phyloP scores from a whole-genome alignment of 2,329 filamentous ascomycete genomes.

The Cadophora luteo-olivacea region DNA sequence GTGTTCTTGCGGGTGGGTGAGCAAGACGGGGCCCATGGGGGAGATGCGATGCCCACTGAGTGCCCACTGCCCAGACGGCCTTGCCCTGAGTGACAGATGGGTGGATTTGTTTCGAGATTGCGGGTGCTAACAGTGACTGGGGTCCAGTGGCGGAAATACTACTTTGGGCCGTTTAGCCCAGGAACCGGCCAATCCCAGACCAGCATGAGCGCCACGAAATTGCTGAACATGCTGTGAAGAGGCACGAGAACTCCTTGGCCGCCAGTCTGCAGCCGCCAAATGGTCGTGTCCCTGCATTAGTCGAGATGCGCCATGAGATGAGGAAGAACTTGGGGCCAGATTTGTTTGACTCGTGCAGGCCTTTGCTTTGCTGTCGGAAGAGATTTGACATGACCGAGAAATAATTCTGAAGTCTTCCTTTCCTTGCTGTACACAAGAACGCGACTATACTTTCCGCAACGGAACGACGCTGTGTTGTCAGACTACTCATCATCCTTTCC shows the following conservation, averaged over 20 bases:
- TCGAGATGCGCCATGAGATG: constrained; percentile 3
- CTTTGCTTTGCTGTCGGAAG: not conserved
- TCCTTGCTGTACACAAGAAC: not conserved
- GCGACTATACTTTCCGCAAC: not conserved
- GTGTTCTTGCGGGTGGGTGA: not conserved
- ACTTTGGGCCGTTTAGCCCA: not conserved
- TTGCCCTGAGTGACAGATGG: not conserved
- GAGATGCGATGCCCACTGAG: no score
- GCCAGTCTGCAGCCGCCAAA: not conserved
- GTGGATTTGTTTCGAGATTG: constrained; percentile 19
- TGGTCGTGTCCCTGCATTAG: constrained; percentile 13
- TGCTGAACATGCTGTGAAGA: not conserved
- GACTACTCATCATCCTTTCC: not conserved
- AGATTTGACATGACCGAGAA: not conserved
- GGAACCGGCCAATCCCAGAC: not conserved
- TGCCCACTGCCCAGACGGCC: no score
- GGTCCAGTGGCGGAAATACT: not conserved
- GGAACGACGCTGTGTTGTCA: not conserved
- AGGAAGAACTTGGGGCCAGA: constrained; percentile 3
- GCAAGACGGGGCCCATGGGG: not conserved
- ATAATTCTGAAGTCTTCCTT: not conserved
- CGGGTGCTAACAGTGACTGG: constrained; percentile 1
- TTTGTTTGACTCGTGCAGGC: not conserved
- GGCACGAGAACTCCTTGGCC: not conserved
- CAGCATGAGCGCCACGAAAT: constrained; percentile 10